These are phyloP conservation scores for Syncephalastrum contaminatum DNA, from an alignment of 371 early-diverging fungal species.

Conservation along the genomic window DNA sequence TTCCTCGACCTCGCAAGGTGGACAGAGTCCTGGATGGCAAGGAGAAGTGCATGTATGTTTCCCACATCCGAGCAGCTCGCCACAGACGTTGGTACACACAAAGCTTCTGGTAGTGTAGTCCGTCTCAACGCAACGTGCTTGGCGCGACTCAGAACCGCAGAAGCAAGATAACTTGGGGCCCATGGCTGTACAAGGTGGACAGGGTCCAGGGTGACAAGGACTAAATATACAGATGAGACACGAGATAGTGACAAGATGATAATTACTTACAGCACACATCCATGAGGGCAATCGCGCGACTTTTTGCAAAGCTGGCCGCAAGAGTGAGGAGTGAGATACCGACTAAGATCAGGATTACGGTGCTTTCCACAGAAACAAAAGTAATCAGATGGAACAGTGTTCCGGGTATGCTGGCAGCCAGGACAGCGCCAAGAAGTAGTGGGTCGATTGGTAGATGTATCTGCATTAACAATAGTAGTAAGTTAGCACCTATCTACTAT, in stretches of 20 bases:
- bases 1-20: constrained; percentile 59
- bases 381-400: constrained; percentile 68
- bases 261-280: constrained; percentile 58
- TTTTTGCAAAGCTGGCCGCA: constrained; percentile 80
- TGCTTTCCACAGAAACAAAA: constrained; percentile 87
- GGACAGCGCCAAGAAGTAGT: constrained; percentile 85
- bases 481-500: too few relatives aligned
- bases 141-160: constrained; percentile 72
- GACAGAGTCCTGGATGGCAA: constrained; percentile 73
- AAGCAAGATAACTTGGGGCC: constrained; percentile 76
- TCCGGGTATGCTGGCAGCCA: constrained; percentile 82
- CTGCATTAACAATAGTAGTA: constrained; percentile 18
- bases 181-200: constrained; percentile 84
- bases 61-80: constrained; percentile 71
- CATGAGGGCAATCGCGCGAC: constrained; percentile 64
- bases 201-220: constrained; percentile 94
- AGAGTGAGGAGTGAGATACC: constrained; percentile 77
- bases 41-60: constrained; percentile 62
- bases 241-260: not conserved
- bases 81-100: constrained; percentile 69
- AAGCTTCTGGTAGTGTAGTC: constrained; percentile 58
- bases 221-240: constrained; percentile 20
- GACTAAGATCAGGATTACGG: constrained; percentile 64
- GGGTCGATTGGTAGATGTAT: constrained; percentile 31
- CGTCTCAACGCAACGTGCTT: constrained; percentile 70